phyloP scores from a whole-genome alignment of 148 eudicot species.

The Rhododendron griersonianum region DNA sequence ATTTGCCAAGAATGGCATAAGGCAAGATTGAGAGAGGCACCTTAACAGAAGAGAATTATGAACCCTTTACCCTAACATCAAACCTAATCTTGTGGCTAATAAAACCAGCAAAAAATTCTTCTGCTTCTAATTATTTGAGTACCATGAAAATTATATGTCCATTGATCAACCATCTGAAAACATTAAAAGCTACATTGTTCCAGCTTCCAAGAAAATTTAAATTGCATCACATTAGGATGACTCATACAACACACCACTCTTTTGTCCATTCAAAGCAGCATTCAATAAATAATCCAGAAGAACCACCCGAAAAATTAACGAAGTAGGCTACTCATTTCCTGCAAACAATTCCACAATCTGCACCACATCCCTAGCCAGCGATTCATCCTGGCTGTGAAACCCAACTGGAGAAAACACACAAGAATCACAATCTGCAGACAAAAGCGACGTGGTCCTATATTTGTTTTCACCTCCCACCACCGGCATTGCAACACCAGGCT shows the following conservation, averaged over 20 bases:
- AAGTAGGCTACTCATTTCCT: slow-evolving; percentile 25
- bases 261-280: not conserved
- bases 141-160: not conserved
- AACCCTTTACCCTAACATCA: not conserved
- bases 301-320: not conserved
- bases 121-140: not conserved
- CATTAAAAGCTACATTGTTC: not conserved
- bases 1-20: too few species aligned
- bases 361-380: slow-evolving; percentile 21
- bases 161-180: not conserved
- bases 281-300: not conserved
- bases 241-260: not conserved
- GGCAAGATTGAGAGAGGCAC: too few species aligned
- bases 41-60: not conserved
- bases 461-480: slow-evolving; percentile 69
- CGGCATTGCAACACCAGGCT: slow-evolving; percentile 66
- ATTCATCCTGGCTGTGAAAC: slow-evolving; percentile 9
- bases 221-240: not conserved
- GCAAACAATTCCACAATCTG: slow-evolving; percentile 48
- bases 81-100: not conserved
- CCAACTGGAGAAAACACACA: slow-evolving; percentile 37
- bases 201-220: not conserved
- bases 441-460: slow-evolving; percentile 45
- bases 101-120: not conserved
- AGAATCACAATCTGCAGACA: slow-evolving; percentile 44